A percentile compares a stretch with the other conserved stretches of the same genome.
phyloP scores from a whole-genome alignment of 2,329 filamentous ascomycete species.

The Cordyceps farinosa region DNA sequence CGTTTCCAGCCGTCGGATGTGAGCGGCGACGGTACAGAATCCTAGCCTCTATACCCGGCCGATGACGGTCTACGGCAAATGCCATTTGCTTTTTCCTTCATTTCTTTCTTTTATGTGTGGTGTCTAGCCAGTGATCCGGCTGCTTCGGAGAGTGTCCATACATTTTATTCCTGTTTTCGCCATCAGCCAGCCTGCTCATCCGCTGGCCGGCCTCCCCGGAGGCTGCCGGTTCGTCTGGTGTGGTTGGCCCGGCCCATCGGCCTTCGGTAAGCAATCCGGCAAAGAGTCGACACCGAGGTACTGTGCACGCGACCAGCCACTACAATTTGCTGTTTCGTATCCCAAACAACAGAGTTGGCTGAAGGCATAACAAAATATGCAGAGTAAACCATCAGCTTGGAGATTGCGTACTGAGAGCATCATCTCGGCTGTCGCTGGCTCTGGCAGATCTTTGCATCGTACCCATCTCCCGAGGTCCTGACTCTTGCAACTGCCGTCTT shows the following conservation, averaged over 20 bases:
- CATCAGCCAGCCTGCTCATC: no score
- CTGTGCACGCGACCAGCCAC: background rate
- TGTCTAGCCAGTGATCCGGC: background rate
- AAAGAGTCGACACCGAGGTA: background rate
- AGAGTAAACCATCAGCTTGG: background rate
- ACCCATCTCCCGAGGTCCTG: conserved; percentile 9
- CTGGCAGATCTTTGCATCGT: background rate
- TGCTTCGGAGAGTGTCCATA: background rate
- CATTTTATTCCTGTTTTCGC: background rate
- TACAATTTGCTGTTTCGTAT: background rate
- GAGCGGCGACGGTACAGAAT: background rate
- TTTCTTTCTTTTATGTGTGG: background rate
- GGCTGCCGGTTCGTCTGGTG: conserved; percentile 3
- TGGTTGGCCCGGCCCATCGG: background rate
- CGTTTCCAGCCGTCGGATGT: background rate
- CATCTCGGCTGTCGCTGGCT: background rate
- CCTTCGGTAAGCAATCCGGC: background rate
- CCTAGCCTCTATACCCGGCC: background rate
- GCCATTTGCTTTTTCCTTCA: background rate
- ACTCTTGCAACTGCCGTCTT: background rate
- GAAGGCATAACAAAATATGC: background rate
- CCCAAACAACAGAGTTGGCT: background rate
- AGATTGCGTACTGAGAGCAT: no score
- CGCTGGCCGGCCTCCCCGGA: background rate
- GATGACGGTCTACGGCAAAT: no score